Conservation (phyloP, 139 green algal genomes). For the Astrephomene gubernaculifera region DNA sequence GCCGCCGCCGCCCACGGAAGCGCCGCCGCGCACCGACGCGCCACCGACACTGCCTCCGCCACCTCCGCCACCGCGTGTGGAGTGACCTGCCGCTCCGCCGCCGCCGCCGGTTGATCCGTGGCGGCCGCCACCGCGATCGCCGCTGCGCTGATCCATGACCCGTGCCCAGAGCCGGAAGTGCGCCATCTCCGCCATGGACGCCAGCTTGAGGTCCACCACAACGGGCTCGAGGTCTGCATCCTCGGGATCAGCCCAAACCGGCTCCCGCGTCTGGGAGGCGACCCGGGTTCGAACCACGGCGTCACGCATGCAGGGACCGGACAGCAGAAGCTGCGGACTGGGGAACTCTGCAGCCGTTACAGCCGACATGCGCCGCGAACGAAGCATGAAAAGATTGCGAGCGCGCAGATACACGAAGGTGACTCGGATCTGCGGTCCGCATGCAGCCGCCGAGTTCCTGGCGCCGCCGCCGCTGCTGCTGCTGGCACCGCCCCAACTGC, state of each 20-base stretch:
- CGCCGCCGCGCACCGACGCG: background rate
- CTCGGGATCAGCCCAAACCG: background rate
- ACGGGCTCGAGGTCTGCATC: background rate
- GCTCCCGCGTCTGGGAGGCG: background rate
- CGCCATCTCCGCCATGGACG: slow-evolving; percentile 26
- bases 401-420: slow-evolving; percentile 1
- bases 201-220: slow-evolving; percentile 21
- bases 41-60: background rate
- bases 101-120: no score
- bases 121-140: background rate
- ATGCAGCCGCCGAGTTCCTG: no score
- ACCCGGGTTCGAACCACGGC: background rate
- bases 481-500: no score
- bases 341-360: background rate
- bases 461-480: no score
- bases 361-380: background rate
- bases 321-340: slow-evolving; percentile 20
- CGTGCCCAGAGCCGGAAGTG: slow-evolving; percentile 34
- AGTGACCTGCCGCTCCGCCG: no score
- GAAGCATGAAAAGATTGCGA: slow-evolving; percentile 42
- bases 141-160: background rate
- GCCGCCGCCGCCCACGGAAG: background rate
- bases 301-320: slow-evolving; percentile 1
- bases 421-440: slow-evolving; percentile 13
- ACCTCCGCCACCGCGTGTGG: no score